Percentiles rank a stretch among this genome's conserved stretches.
These are phyloP conservation scores for Venturia effusa DNA, from an alignment of 2,329 filamentous ascomycete species.

Conservation along the genomic window DNA sequence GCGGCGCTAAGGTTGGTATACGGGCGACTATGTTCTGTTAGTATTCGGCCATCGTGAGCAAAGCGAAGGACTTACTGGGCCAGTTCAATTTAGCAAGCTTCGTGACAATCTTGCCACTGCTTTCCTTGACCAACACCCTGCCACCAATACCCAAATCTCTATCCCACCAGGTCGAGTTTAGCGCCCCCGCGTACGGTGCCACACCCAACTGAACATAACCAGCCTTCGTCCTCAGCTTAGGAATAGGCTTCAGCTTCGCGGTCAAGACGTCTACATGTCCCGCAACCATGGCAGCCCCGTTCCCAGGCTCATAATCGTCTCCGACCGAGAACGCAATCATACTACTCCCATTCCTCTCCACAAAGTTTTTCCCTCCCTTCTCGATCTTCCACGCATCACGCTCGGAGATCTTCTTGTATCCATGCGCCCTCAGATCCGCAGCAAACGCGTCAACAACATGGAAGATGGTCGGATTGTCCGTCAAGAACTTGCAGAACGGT, in stretches of 20 bases:
- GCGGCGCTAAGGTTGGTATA: conserved; percentile 83
- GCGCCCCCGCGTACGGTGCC: conserved; percentile 79
- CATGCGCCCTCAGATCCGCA: conserved; percentile 56
- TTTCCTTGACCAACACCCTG: conserved; percentile 71
- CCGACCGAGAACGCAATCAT: conserved; percentile 80
- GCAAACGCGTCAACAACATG: conserved; percentile 77
- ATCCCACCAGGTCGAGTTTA: conserved; percentile 95
- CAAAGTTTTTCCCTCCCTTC: conserved; percentile 79
- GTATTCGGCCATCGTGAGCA: background rate
- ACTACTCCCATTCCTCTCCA: conserved; percentile 74
- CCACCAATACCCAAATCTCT: conserved; percentile 86
- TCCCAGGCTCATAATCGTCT: conserved; percentile 67
- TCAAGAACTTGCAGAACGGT: conserved; percentile 81
- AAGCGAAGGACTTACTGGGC: conserved; percentile 48
- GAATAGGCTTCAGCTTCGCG: conserved; percentile 73
- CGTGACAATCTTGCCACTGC: conserved; percentile 62
- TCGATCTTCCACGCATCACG: conserved; percentile 74
- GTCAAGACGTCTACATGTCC: conserved; percentile 91
- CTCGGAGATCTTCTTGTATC: conserved; percentile 70
- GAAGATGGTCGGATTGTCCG: conserved; percentile 84
- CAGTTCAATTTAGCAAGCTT: conserved; percentile 86
- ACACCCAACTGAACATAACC: conserved; percentile 77
- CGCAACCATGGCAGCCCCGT: conserved; percentile 78
- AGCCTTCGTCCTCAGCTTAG: conserved; percentile 69
- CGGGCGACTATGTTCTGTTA: conserved; percentile 50